A percentile compares a stretch with the other conserved stretches of the same genome.
These are phyloP conservation scores for Sisymbrium irio DNA, from an alignment of 345 rosid genomes.

Conservation along the genomic window DNA sequence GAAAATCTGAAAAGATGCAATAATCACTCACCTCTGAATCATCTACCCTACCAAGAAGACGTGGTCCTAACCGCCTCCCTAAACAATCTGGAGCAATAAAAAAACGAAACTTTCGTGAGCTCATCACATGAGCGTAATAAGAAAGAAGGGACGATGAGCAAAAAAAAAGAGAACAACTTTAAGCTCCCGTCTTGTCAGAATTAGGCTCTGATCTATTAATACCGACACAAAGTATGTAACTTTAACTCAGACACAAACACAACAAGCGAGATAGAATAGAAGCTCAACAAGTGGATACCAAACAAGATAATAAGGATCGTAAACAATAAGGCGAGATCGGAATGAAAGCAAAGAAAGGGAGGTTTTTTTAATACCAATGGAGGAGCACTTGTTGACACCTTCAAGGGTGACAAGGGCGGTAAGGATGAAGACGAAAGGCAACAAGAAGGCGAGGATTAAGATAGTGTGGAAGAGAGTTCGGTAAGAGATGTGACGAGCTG, in stretches of 20 bases:
- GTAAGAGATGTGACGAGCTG: slow-evolving; percentile 98
- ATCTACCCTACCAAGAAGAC: slow-evolving; percentile 79
- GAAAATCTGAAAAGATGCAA: slow-evolving; percentile 10
- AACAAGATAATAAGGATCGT: slow-evolving; percentile 7
- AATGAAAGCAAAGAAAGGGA: background rate
- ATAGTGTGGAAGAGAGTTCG: slow-evolving; percentile 94
- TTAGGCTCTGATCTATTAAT: background rate
- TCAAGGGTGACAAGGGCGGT: slow-evolving; percentile 98
- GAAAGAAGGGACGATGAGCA: background rate
- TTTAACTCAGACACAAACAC: background rate
- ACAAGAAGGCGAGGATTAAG: slow-evolving; percentile 91
- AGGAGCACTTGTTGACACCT: slow-evolving; percentile 99
- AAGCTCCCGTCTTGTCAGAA: background rate
- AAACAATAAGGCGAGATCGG: slow-evolving; percentile 3
- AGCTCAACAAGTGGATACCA: background rate
- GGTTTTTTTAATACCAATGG: slow-evolving; percentile 66
- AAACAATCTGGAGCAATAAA: slow-evolving; percentile 65
- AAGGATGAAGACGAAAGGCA: slow-evolving; percentile 98
- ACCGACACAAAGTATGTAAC: background rate
- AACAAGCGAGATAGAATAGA: background rate
- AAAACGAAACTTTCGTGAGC: slow-evolving; percentile 21
- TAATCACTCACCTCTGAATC: slow-evolving; percentile 73
- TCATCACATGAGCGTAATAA: background rate
- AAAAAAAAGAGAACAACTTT: background rate
- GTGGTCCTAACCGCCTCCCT: slow-evolving; percentile 98